Evolutionary conservation across 352 stramenopile genomes (phyloP).

Genomic region (Pythium dissotocum): DNA sequence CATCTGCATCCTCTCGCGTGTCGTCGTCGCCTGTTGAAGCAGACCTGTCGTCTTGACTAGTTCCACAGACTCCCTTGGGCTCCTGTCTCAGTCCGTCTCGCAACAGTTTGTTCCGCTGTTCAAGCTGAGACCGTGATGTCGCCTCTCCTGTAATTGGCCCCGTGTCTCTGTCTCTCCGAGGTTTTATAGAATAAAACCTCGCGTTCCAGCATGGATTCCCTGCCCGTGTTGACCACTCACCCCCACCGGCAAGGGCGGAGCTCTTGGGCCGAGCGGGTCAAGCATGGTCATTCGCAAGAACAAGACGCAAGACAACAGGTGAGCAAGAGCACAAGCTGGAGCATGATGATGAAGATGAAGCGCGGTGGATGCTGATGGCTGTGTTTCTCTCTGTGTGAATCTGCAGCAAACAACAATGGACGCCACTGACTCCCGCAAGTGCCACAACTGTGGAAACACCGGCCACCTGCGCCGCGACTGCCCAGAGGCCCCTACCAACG

Average conservation of each 20-base stretch:
- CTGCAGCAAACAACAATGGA: constrained; percentile 41
- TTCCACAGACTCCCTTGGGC: neutral
- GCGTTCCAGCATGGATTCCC: neutral
- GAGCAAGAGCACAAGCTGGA: neutral
- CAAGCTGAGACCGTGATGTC: constrained; percentile 21
- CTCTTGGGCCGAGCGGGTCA: neutral
- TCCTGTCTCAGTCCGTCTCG: constrained; percentile 5
- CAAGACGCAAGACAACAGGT: constrained; percentile 18
- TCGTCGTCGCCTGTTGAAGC: neutral
- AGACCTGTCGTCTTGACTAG: neutral
- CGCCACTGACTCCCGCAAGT: constrained; percentile 52
- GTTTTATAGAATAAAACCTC: constrained; percentile 27
- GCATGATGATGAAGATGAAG: neutral
- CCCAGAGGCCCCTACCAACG: constrained; percentile 49
- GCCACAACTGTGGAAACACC: constrained; percentile 72
- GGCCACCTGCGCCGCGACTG: constrained; percentile 81
- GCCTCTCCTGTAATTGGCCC: neutral
- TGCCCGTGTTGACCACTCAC: constrained; percentile 20
- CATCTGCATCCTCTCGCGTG: neutral
- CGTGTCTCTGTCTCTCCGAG: constrained; percentile 24
- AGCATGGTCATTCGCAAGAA: constrained; percentile 22
- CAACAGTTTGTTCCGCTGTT: constrained; percentile 5
- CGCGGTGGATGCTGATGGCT: neutral
- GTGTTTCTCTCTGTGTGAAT: constrained; percentile 1
- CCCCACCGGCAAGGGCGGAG: neutral